These are phyloP conservation scores for Penicillium hesseltinei DNA, from an alignment of 2,329 filamentous ascomycete species.

Conservation along the genomic window DNA sequence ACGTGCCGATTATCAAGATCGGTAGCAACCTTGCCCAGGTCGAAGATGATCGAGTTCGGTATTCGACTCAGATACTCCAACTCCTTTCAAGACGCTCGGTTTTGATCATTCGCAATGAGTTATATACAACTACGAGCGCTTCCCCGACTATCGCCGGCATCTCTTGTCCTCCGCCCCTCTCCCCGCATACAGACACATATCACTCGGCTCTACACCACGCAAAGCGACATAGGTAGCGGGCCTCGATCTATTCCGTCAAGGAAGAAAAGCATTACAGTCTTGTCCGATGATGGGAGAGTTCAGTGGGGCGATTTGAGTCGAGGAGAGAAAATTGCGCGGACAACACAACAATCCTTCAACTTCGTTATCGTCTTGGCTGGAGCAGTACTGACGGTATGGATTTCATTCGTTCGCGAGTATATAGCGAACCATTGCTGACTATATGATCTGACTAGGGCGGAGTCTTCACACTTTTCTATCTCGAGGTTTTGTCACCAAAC, in stretches of 20 bases:
- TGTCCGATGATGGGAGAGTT: conserved; percentile 81
- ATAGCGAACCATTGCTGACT: background rate
- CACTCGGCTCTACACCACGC: conserved; percentile 58
- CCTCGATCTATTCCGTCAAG: conserved; percentile 46
- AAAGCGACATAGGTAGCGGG: conserved; percentile 46
- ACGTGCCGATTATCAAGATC: conserved; percentile 7
- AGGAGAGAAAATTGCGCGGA: conserved; percentile 75
- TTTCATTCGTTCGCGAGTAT: background rate
- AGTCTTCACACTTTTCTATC: conserved; percentile 75
- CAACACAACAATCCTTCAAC: conserved; percentile 89
- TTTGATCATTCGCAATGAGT: conserved; percentile 17
- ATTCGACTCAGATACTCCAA: background rate
- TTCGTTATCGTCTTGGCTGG: conserved; percentile 74
- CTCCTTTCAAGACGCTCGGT: background rate
- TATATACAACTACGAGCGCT: conserved; percentile 17
- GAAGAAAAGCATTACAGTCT: conserved; percentile 72
- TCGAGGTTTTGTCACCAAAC: conserved; percentile 78
- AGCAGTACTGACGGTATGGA: conserved; percentile 68
- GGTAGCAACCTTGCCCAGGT: conserved; percentile 8
- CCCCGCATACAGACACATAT: conserved; percentile 31
- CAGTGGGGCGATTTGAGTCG: conserved; percentile 75
- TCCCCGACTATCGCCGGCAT: conserved; percentile 14
- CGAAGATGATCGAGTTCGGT: background rate
- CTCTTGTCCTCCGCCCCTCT: conserved; percentile 33
- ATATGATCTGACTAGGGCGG: conserved; percentile 54